Percentiles rank a stretch among this genome's conserved stretches.
These are phyloP conservation scores for Malus hybrid DNA, from an alignment of 331 rosid genomes.

Conservation along the genomic window DNA sequence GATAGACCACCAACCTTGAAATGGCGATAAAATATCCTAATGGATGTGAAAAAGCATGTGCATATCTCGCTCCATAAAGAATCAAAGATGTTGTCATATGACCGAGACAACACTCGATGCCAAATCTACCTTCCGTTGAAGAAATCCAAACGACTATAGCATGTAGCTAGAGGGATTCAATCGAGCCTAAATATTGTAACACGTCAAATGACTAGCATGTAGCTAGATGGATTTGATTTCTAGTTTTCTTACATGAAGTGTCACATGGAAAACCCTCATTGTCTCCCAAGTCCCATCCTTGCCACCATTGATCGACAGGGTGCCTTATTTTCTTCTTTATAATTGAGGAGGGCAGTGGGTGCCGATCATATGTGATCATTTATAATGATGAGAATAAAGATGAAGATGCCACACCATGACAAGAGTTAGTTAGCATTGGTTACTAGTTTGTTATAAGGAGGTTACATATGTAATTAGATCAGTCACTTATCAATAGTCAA, in stretches of 20 bases:
- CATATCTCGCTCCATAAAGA: slow-evolving; percentile 52
- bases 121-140: slow-evolving; percentile 47
- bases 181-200: neutral
- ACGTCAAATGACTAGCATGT: neutral
- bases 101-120: slow-evolving; percentile 47
- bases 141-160: slow-evolving; percentile 32
- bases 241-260: neutral
- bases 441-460: too few species aligned
- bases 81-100: slow-evolving; percentile 60
- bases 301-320: neutral
- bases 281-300: neutral
- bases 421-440: too few species aligned
- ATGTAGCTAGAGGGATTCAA: too few species aligned
- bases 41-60: slow-evolving; percentile 52
- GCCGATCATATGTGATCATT: neutral
- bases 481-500: too few species aligned
- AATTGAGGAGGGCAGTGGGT: neutral
- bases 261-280: neutral
- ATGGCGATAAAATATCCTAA: slow-evolving; percentile 41
- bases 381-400: neutral
- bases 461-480: too few species aligned
- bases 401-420: too few species aligned
- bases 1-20: neutral
- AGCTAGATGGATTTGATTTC: neutral
- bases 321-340: neutral